Conservation (phyloP, 345 rosid species). For the Excoecaria cochinchinensis region DNA sequence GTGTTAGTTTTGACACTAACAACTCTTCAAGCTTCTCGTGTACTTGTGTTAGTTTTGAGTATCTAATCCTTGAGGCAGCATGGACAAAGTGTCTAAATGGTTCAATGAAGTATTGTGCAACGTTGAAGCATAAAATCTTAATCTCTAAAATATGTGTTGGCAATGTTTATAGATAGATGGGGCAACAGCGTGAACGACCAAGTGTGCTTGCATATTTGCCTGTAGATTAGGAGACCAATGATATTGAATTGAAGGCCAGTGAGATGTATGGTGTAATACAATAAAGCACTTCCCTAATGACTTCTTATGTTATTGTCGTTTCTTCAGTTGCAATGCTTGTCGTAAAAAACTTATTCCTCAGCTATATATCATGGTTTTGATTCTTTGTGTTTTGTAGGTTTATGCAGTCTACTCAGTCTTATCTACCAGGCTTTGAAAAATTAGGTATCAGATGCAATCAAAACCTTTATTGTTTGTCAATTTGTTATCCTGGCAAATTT, state of each 20-base stretch:
- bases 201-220: too few relatives aligned
- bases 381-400: not conserved
- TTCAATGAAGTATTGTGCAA: not conserved
- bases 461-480: not conserved
- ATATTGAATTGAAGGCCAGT: too few relatives aligned
- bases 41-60: not conserved
- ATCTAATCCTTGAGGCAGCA: not conserved
- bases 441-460: slow-evolving; percentile 7
- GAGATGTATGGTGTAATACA: too few relatives aligned
- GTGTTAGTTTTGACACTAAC: too few relatives aligned
- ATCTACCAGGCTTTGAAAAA: not conserved
- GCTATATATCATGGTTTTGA: not conserved
- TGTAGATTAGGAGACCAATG: too few relatives aligned
- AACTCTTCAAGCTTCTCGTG: too few relatives aligned
- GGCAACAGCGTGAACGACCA: too few relatives aligned
- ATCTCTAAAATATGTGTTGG: not conserved
- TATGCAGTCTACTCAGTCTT: not conserved
- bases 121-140: not conserved
- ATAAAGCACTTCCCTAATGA: too few relatives aligned
- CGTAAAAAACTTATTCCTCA: not conserved
- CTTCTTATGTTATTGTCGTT: too few relatives aligned
- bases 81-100: not conserved
- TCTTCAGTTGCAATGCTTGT: too few relatives aligned
- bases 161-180: too few relatives aligned
- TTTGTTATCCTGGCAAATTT: not conserved